A percentile compares a stretch with the other conserved stretches of the same genome.
phyloP scores from a whole-genome alignment of 2,329 filamentous ascomycete species.

The Cercospora zeae-maydis region DNA sequence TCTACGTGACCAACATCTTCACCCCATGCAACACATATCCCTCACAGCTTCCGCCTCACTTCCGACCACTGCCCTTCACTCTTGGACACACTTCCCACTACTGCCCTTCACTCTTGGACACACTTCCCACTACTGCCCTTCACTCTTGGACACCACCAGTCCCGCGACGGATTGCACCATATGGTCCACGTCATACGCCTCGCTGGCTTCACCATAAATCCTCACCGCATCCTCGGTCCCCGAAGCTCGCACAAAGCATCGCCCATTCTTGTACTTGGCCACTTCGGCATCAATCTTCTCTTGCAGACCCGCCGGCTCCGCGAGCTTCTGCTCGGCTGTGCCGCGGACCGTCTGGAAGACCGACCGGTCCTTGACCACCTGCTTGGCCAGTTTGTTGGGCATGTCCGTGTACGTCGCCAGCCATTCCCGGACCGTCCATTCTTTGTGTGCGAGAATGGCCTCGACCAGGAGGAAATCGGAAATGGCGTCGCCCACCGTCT shows the following conservation, averaged over 20 bases:
- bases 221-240: constrained; percentile 95
- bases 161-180: constrained; percentile 72
- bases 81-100: neutral
- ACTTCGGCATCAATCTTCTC: constrained; percentile 82
- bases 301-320: constrained; percentile 74
- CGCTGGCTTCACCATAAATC: constrained; percentile 92
- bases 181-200: constrained; percentile 84
- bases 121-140: neutral
- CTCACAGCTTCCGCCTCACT: too few species aligned
- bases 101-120: too few species aligned
- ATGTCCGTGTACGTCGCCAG: constrained; percentile 88
- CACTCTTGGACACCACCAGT: constrained; percentile 22
- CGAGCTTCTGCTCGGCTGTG: constrained; percentile 76
- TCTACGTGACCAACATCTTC: too few species aligned
- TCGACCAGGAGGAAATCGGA: constrained; percentile 96
- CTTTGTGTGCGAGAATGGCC: constrained; percentile 91
- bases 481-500: constrained; percentile 93
- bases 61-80: too few species aligned
- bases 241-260: constrained; percentile 86
- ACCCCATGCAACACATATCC: too few species aligned
- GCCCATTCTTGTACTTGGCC: constrained; percentile 83
- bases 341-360: constrained; percentile 82
- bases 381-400: constrained; percentile 89
- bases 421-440: constrained; percentile 84
- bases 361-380: constrained; percentile 83